A percentile compares a stretch with the other conserved stretches of the same genome.
Conservation (phyloP, 352 stramenopile species). For the Phytophthora palmivora region DNA sequence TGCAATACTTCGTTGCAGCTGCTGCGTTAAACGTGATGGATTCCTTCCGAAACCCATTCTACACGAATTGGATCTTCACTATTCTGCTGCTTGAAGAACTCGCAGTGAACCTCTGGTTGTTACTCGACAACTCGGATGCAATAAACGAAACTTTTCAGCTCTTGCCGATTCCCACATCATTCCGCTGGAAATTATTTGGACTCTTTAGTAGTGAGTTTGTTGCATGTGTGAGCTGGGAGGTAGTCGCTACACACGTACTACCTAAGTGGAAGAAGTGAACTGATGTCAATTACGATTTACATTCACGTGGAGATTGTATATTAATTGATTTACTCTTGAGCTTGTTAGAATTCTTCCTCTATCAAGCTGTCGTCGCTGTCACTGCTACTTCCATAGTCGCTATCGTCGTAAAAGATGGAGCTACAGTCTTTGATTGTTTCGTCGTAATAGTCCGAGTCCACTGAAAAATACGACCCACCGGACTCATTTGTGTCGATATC, state of each 20-base stretch:
- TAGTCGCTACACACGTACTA: slow-evolving; percentile 40
- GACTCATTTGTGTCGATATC: slow-evolving; percentile 27
- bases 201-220: slow-evolving; percentile 42
- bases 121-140: slow-evolving; percentile 37
- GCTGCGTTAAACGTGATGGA: slow-evolving; percentile 59
- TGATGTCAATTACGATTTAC: not conserved
- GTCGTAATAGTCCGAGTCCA: slow-evolving; percentile 33
- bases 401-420: slow-evolving; percentile 22
- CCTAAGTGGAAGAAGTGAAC: slow-evolving; percentile 19
- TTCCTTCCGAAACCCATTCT: slow-evolving; percentile 52
- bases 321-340: slow-evolving; percentile 1
- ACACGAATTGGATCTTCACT: slow-evolving; percentile 46
- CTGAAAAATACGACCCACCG: slow-evolving; percentile 29
- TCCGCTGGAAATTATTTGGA: slow-evolving; percentile 44
- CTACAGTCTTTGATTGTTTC: slow-evolving; percentile 39
- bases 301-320: slow-evolving; percentile 6
- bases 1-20: slow-evolving; percentile 52
- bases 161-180: slow-evolving; percentile 35
- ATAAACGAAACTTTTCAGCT: slow-evolving; percentile 46
- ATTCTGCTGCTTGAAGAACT: slow-evolving; percentile 27
- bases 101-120: slow-evolving; percentile 41
- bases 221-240: slow-evolving; percentile 31
- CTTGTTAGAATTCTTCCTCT: slow-evolving; percentile 38
- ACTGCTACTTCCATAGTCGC: slow-evolving; percentile 18
- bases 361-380: slow-evolving; percentile 26